Evolutionary conservation across 2,329 filamentous ascomycete genomes (phyloP), one percentile per base, ranked within the genome.

Genomic region (Corynespora cassiicola): DNA sequence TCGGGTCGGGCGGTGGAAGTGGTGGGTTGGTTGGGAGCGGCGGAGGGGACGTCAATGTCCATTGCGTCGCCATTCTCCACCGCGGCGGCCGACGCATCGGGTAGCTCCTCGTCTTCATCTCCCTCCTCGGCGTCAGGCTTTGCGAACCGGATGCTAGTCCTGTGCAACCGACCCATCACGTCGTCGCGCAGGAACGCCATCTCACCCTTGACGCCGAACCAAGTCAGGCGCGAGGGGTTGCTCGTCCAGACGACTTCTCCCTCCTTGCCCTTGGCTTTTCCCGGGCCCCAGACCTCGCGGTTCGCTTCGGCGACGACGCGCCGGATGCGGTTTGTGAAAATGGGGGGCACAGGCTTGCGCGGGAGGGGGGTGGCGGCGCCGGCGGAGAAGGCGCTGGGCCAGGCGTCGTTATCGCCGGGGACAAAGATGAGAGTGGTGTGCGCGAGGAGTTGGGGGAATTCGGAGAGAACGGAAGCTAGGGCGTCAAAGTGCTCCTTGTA

Each of bases 401-500:
- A 99, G n/a, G 89, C 91, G 65, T 99, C 94, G 64, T 96, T 95
- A 70, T 97, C 92, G 19, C 94, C 94, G 0, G 94, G 94, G 0
- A 97, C 87, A 61, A 99, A 96, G 20, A 96, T 76, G 65, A 97
- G 96, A 0, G 88, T 92, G 5, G 88, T 86, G 17, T 81, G 80
- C 39, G 86, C 85, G 27, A 97, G 79, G 10, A 99, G 78, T 1
- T 80, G 77, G 3, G 90, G 89, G 60, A 90, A 97, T 52, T 97
- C 90, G 6, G 88, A 78, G 5, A 99, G 78, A 1, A 89, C 79
- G 2, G 85, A 84, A 3, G 94, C 92, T 9, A 99, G 79, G 7
- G 85, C 82, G 70, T 99, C 90, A 66, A 97, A 96, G 64, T 88
- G 86, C 70, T 97, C 94, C 73, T 97, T 97, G 74, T 96, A 97